Conservation (phyloP, 805 yeast species). For the Candida broadrunensis region DNA sequence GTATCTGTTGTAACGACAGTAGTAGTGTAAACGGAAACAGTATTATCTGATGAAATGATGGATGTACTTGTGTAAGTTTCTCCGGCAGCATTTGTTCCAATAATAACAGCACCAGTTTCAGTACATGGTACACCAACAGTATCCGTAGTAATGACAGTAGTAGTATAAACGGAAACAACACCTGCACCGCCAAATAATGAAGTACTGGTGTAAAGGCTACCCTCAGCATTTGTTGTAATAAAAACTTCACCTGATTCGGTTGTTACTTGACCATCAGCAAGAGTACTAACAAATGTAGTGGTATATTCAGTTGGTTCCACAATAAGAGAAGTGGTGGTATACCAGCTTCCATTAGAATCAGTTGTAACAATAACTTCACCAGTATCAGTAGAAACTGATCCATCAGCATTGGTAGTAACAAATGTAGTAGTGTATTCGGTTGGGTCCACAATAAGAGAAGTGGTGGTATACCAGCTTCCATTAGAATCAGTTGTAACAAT, state of each 20-base stretch:
- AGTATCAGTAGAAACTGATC: slow-evolving; percentile 1
- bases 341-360: neutral
- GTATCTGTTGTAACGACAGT: slow-evolving; percentile 8
- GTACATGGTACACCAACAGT: neutral
- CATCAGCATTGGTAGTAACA: slow-evolving; percentile 1
- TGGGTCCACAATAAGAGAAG: slow-evolving; percentile 1
- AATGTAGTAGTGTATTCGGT: slow-evolving; percentile 4
- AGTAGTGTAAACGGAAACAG: slow-evolving; percentile 1
- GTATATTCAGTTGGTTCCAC: neutral
- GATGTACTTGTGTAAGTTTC: slow-evolving; percentile 2
- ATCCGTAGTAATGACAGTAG: neutral
- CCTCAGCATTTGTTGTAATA: neutral
- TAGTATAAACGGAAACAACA: slow-evolving; percentile 5
- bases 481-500: too few species aligned
- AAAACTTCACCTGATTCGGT: neutral
- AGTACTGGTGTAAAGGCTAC: slow-evolving; percentile 1
- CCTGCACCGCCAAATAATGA: neutral
- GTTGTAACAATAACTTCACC: slow-evolving; percentile 1
- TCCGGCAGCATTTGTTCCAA: neutral
- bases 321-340: neutral
- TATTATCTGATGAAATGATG: neutral
- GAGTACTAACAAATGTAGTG: slow-evolving; percentile 1
- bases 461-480: slow-evolving; percentile 5
- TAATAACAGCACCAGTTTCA: neutral
- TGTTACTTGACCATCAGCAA: slow-evolving; percentile 1